phyloP scores from a whole-genome alignment of 495 filamentous ascomycete species.

The Halenospora varia region DNA sequence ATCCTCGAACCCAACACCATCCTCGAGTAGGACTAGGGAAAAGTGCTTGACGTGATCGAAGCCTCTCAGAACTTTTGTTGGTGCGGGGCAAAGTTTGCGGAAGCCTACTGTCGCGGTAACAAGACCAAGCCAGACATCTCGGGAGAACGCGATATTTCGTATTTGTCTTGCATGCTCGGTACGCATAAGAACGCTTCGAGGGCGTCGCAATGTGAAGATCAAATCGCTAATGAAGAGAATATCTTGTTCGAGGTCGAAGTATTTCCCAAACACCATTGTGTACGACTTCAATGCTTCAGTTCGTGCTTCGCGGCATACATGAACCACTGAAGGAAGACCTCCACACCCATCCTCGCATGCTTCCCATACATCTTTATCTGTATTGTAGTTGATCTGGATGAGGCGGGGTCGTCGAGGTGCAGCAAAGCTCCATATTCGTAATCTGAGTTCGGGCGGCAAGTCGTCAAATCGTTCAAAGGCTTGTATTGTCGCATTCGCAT shows the following conservation, averaged over 20 bases:
- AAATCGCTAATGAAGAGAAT: conserved; percentile 12
- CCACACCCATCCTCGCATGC: conserved; percentile 9
- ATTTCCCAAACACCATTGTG: conserved; percentile 2
- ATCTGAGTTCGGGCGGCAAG: conserved; percentile 6
- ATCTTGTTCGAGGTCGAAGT: conserved; percentile 7
- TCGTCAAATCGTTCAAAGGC: not conserved
- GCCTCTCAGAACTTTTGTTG: not conserved
- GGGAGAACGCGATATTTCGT: conserved; percentile 1
- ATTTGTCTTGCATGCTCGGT: not conserved
- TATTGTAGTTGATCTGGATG: conserved; percentile 8
- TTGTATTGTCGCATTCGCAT: no score
- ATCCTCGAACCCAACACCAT: not conserved
- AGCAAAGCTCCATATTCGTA: not conserved
- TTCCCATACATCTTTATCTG: not conserved
- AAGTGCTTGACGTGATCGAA: not conserved
- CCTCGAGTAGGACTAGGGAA: not conserved
- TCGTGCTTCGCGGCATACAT: conserved; percentile 7
- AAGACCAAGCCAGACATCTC: conserved; percentile 2
- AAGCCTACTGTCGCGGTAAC: not conserved
- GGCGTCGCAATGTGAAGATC: conserved; percentile 2
- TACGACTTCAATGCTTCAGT: conserved; percentile 9
- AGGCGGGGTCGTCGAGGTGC: conserved; percentile 1
- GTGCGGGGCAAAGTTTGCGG: not conserved
- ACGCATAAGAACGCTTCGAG: not conserved
- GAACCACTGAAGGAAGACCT: not conserved